phyloP scores from a whole-genome alignment of 495 filamentous ascomycete genomes.

The Daldinia childiae region DNA sequence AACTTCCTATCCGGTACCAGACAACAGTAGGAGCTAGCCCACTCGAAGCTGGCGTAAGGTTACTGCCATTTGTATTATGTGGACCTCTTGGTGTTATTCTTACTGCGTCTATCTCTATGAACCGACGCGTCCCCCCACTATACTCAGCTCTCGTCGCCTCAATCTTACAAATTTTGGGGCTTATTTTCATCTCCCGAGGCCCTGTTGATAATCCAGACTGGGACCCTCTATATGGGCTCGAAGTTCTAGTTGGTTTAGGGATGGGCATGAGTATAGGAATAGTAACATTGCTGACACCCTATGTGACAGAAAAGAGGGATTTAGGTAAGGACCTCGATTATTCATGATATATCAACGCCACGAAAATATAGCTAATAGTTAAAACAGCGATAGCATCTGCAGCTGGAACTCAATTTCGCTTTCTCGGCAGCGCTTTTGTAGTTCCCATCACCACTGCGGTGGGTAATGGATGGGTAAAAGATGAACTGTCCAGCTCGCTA shows the following conservation, averaged over 20 bases:
- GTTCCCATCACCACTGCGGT: slow-evolving; percentile 21
- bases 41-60: slow-evolving; percentile 16
- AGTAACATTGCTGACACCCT: slow-evolving; percentile 22
- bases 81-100: slow-evolving; percentile 15
- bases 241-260: slow-evolving; percentile 12
- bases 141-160: background rate
- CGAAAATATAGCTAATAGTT: background rate
- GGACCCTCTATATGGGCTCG: slow-evolving; percentile 3
- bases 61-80: slow-evolving; percentile 19
- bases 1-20: slow-evolving; percentile 25
- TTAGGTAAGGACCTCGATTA: slow-evolving; percentile 8
- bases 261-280: slow-evolving; percentile 11
- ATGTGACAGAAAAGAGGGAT: slow-evolving; percentile 19
- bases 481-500: slow-evolving; percentile 4
- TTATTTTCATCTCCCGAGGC: slow-evolving; percentile 6
- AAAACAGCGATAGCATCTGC: slow-evolving; percentile 19
- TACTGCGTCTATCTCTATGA: slow-evolving; percentile 6
- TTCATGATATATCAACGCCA: no score
- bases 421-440: slow-evolving; percentile 20
- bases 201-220: slow-evolving; percentile 9
- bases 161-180: slow-evolving; percentile 12
- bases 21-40: slow-evolving; percentile 9
- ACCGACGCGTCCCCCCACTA: background rate
- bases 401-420: slow-evolving; percentile 22
- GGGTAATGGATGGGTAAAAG: slow-evolving; percentile 15